Base-by-base conservation (phyloP, 1,284 basidiomycete species). In the Inonotus hispidus region DNA sequence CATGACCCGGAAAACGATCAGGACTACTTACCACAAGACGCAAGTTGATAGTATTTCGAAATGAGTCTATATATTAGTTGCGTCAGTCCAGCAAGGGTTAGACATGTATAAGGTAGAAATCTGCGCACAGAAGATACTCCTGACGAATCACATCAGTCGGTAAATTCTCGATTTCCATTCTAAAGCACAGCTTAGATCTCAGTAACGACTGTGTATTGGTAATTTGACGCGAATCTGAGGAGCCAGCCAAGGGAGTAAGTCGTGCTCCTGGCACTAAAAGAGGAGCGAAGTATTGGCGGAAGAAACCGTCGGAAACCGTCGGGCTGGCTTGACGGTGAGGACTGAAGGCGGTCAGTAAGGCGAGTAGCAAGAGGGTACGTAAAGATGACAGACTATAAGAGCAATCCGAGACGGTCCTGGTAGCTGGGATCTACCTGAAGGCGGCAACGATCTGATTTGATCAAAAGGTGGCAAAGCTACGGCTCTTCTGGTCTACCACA, bases 1-100 rank as follows among this genome's bases (percentile, higher is more conserved):
- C n/a, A 50, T 25, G 41, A 21, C 11, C 1, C 19, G 7, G 19
- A 21, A n/a, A 8, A 32, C 3, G 32, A 32, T 8, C 19, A 21
- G 19, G 7, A 32, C 14, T 10, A 56, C 59, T 29, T 27, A 61
- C 59, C 29, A 19, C 41, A 23, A 7, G 59, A 61, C 23, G 59
- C 59, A 16, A 61, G 59, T 23, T 61, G 59, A 21, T 61, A 61
- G 53, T 56, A 61, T 49, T 56, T 61, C 16, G 59, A 61, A 19
- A 50, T 38, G 16, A 21, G 6, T n/a, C 59, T 61, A 23, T 27
- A 32, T 16, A 3, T 19, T n/a, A n/a, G n/a, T n/a, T n/a, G n/a
- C n/a, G n/a, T n/a, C n/a, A n/a, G n/a, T n/a, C n/a, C n/a, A n/a
- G n/a, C n/a, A n/a, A n/a, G n/a, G n/a, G n/a, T n/a, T n/a, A n/a